Evolutionary conservation across 768 basidiomycete genomes (phyloP), one percentile per base, ranked within the genome.

Genomic region (Rhodocollybia butyracea): DNA sequence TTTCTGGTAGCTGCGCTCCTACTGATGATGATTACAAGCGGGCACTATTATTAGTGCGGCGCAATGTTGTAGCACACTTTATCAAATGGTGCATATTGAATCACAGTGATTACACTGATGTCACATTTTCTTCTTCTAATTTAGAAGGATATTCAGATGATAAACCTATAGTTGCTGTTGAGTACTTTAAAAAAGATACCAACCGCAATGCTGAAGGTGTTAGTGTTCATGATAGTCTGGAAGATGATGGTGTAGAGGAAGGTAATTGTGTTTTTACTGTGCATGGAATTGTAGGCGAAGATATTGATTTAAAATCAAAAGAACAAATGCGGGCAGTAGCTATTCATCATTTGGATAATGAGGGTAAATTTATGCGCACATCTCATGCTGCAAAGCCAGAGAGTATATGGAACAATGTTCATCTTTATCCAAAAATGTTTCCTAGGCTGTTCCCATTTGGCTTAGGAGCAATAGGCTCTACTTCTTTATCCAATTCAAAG

Each of bases 391-490:
- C n/a, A n/a, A n/a, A n/a, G n/a, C n/a, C n/a, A n/a, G n/a, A n/a
- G n/a, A n/a, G n/a, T n/a, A n/a, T n/a, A n/a, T n/a, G n/a, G n/a
- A n/a, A n/a, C n/a, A n/a, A n/a, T n/a, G n/a, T n/a, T n/a, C n/a
- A n/a, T n/a, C n/a, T n/a, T n/a, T n/a, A n/a, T n/a, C n/a, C n/a
- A n/a, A n/a, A n/a, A n/a, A n/a, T n/a, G n/a, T n/a, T n/a, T n/a
- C n/a, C 74, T 0, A 75, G 73, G 72, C 58, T 77, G 0, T 71
- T 60, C 75, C n/a, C 73, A 0, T 77, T 75, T 61, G 73, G 74
- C 0, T 34, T 62, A 19, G 68, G 68, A 6, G 63, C 64, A 1
- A 54, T 65, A 12, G 64, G 61, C 10, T 51, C 53, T 13, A 30
- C 17, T 2, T 13, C 39, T 31, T 39, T 70, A 1, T 32, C 5